Conservation (phyloP, 495 filamentous ascomycete genomes). For the Viridothelium virens region DNA sequence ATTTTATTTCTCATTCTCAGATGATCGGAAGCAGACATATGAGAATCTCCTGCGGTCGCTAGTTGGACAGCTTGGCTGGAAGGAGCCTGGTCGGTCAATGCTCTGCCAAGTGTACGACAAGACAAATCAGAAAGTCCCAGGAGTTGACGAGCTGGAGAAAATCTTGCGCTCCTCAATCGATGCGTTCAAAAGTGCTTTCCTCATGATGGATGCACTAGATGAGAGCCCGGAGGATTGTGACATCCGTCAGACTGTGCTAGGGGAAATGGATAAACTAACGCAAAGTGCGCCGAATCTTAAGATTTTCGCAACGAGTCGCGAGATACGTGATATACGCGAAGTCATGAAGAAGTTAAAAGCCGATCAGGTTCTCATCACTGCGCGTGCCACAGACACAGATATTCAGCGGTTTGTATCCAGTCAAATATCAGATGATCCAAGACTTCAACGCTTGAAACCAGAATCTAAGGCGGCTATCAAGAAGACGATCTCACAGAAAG, state of each 20-base stretch:
- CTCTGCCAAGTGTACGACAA: slow-evolving; percentile 21
- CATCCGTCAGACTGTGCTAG: slow-evolving; percentile 18
- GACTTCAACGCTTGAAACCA: slow-evolving; percentile 11
- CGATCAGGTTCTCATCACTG: slow-evolving; percentile 13
- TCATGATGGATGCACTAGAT: slow-evolving; percentile 27
- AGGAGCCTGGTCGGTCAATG: slow-evolving; percentile 15
- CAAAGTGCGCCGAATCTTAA: slow-evolving; percentile 15
- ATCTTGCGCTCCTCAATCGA: slow-evolving; percentile 13
- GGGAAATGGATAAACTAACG: slow-evolving; percentile 3
- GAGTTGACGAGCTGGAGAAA: slow-evolving; percentile 15
- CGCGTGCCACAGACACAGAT: slow-evolving; percentile 19
- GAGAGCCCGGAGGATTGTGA: slow-evolving; percentile 22
- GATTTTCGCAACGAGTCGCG: slow-evolving; percentile 25
- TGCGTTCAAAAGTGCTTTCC: slow-evolving; percentile 12
- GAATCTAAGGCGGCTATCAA: slow-evolving; percentile 15
- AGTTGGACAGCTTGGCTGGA: slow-evolving; percentile 19
- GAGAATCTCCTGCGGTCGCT: slow-evolving; percentile 18
- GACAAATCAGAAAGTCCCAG: slow-evolving; percentile 11
- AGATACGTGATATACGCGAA: slow-evolving; percentile 19
- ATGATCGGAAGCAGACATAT: slow-evolving; percentile 20
- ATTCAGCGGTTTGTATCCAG: slow-evolving; percentile 23
- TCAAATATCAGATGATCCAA: slow-evolving; percentile 18
- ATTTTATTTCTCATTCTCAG: slow-evolving; percentile 27
- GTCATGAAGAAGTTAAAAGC: slow-evolving; percentile 10
- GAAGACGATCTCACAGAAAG: slow-evolving; percentile 20